Evolutionary conservation across 2,329 filamentous ascomycete species (phyloP).

Genomic region (Colletotrichum liaoningense): DNA sequence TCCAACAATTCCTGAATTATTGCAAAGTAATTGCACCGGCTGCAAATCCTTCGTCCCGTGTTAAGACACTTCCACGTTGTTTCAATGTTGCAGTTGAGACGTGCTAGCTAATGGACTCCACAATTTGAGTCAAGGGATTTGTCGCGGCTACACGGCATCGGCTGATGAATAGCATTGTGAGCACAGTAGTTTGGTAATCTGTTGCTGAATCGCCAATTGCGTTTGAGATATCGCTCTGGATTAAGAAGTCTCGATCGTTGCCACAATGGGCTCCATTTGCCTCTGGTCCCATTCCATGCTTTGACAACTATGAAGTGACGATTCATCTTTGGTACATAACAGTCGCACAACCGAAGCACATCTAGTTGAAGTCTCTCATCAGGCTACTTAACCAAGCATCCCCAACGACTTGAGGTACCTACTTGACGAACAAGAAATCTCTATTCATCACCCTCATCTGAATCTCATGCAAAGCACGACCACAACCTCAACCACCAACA

Average conservation of each 20-base stretch:
- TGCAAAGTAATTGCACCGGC: background rate
- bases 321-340: background rate
- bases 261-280: background rate
- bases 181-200: background rate
- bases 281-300: background rate
- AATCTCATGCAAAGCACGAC: background rate
- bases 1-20: too few relatives aligned
- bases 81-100: background rate
- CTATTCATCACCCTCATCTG: background rate
- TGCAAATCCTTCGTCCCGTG: background rate
- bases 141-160: background rate
- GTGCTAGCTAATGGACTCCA: background rate
- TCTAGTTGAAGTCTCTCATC: background rate
- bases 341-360: background rate
- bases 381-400: background rate
- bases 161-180: background rate
- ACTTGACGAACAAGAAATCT: too few relatives aligned
- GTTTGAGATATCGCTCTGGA: background rate
- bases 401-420: too few relatives aligned
- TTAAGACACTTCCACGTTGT: background rate
- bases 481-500: background rate
- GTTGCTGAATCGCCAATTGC: constrained; percentile 8
- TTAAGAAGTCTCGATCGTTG: background rate
- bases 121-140: constrained; percentile 17
- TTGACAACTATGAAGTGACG: too few relatives aligned